phyloP scores from a whole-genome alignment of 129 eudicot genomes.

The Tagetes patula region DNA sequence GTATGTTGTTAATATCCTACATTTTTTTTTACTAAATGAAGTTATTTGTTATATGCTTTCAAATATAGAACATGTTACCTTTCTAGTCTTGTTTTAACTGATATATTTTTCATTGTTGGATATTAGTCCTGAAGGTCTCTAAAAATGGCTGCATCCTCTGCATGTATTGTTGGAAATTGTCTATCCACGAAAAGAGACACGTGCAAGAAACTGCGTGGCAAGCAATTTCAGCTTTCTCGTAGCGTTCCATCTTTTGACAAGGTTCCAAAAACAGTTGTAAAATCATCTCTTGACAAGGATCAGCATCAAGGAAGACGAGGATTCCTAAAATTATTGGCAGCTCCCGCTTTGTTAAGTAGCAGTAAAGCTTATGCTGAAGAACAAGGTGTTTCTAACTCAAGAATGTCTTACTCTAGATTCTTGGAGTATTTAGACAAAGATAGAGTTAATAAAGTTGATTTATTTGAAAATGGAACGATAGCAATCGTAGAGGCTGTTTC shows the following conservation, averaged over 20 bases:
- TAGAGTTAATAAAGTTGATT: constrained; percentile 82
- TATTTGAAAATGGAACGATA: constrained; percentile 90
- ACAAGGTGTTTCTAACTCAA: constrained; percentile 90
- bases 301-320: constrained; percentile 73
- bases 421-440: constrained; percentile 93
- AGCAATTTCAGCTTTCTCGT: constrained; percentile 42
- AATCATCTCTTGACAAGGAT: constrained; percentile 57
- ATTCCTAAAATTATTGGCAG: constrained; percentile 58
- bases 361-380: constrained; percentile 81
- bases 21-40: not conserved
- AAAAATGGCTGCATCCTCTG: constrained; percentile 78
- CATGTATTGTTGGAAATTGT: constrained; percentile 77
- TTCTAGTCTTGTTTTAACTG: not conserved
- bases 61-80: not conserved
- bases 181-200: not conserved
- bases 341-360: constrained; percentile 56
- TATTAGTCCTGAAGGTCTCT: not conserved
- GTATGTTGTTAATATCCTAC: not conserved
- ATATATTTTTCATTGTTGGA: not conserved
- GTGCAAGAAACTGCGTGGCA: constrained; percentile 27
- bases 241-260: constrained; percentile 44
- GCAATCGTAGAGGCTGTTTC: constrained; percentile 97
- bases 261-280: constrained; percentile 45
- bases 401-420: constrained; percentile 97
- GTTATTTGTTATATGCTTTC: not conserved